Conservation (phyloP, 2,329 filamentous ascomycete species). For the Colletotrichum sp. region DNA sequence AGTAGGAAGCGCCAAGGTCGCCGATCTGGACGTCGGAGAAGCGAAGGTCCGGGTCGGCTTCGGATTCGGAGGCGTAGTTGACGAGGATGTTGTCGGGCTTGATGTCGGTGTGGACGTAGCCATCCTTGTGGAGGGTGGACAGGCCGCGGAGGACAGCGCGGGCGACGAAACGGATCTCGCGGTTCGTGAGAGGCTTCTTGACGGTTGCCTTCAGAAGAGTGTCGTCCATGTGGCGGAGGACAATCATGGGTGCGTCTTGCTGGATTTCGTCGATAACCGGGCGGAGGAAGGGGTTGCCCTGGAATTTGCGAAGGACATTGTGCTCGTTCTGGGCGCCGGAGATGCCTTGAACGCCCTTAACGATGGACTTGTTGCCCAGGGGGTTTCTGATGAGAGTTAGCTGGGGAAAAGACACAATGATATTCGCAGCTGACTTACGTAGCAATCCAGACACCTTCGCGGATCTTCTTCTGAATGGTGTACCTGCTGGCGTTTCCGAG, state of each 20-base stretch:
- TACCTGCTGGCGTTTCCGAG: constrained; percentile 18
- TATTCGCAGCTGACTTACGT: not conserved
- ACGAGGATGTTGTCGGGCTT: constrained; percentile 20
- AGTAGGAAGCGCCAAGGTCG: constrained; percentile 15
- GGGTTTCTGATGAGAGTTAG: constrained; percentile 2
- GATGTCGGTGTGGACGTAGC: constrained; percentile 18
- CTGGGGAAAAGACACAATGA: not conserved
- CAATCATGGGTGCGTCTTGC: constrained; percentile 21
- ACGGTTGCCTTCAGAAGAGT: constrained; percentile 16
- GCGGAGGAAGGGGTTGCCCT: constrained; percentile 19
- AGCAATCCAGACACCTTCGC: constrained; percentile 19
- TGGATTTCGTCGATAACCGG: constrained; percentile 20
- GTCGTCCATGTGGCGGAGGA: constrained; percentile 19
- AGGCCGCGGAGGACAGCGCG: constrained; percentile 16
- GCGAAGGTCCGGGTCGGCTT: constrained; percentile 15
- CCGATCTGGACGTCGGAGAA: constrained; percentile 20
- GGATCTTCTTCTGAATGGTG: constrained; percentile 23
- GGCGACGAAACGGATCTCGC: constrained; percentile 18
- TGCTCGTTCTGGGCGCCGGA: constrained; percentile 19
- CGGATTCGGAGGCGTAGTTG: constrained; percentile 9
- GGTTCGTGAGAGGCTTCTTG: constrained; percentile 19
- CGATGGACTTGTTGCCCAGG: constrained; percentile 16
- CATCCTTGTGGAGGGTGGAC: constrained; percentile 17
- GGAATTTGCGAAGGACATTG: constrained; percentile 18
- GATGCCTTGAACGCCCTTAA: constrained; percentile 18